phyloP scores from a whole-genome alignment of 169 alveolate genomes.

The Cryptosporidium parvum region DNA sequence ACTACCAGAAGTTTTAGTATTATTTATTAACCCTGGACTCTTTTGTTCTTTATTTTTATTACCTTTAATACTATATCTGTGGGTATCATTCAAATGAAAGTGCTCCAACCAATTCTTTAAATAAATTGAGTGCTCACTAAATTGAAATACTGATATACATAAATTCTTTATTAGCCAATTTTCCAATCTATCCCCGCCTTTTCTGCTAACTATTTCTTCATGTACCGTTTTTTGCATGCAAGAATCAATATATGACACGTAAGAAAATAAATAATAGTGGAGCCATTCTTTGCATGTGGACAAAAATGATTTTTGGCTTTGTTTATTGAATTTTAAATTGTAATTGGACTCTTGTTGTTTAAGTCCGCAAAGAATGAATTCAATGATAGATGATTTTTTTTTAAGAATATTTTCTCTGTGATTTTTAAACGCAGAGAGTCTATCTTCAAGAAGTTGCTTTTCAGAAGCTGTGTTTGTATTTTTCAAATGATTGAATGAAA shows the following conservation, averaged over 20 bases:
- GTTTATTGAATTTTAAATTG: neutral
- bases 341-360: slow-evolving; percentile 7
- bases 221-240: slow-evolving; percentile 52
- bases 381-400: slow-evolving; percentile 1
- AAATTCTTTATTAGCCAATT: slow-evolving; percentile 54
- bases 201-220: slow-evolving; percentile 12
- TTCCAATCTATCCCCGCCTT: slow-evolving; percentile 2
- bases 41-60: too few relatives aligned
- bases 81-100: slow-evolving; percentile 23
- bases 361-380: slow-evolving; percentile 24
- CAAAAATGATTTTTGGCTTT: neutral
- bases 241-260: slow-evolving; percentile 41
- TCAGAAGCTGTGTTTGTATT: neutral
- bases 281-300: slow-evolving; percentile 51
- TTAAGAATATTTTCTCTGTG: slow-evolving; percentile 5
- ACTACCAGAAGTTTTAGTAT: neutral
- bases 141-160: slow-evolving; percentile 55
- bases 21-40: neutral
- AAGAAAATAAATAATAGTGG: slow-evolving; percentile 53
- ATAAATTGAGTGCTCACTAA: slow-evolving; percentile 46
- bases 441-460: neutral
- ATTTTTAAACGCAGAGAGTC: slow-evolving; percentile 14
- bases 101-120: slow-evolving; percentile 65
- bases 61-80: neutral
- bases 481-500: slow-evolving; percentile 23